Evolutionary conservation across 371 early-diverging fungal species (phyloP).

Genomic region (Capillidium heterosporum): DNA sequence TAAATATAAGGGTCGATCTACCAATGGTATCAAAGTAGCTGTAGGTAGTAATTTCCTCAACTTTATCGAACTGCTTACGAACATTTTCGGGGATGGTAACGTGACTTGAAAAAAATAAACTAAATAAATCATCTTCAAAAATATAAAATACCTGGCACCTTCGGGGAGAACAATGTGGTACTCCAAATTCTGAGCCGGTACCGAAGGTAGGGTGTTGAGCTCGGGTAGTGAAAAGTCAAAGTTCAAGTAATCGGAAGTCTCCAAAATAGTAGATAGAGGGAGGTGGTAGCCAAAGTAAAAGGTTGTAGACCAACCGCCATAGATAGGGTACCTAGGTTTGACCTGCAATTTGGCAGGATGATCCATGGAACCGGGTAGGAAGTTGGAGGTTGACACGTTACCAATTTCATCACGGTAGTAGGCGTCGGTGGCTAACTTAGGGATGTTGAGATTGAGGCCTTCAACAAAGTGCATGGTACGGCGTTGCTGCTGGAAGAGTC

Average conservation of each 20-base stretch:
- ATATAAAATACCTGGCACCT: slow-evolving; percentile 50
- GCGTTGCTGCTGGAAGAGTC: neutral
- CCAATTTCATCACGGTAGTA: slow-evolving; percentile 90
- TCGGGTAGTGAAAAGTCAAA: slow-evolving; percentile 51
- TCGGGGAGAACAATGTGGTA: slow-evolving; percentile 76
- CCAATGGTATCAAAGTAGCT: slow-evolving; percentile 63
- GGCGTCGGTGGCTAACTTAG: slow-evolving; percentile 43
- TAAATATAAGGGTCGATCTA: slow-evolving; percentile 33
- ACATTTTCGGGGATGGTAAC: slow-evolving; percentile 24
- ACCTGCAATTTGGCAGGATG: slow-evolving; percentile 35
- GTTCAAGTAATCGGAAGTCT: slow-evolving; percentile 13
- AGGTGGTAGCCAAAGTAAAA: slow-evolving; percentile 86
- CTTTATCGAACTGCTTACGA: slow-evolving; percentile 29
- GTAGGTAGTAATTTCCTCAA: slow-evolving; percentile 19
- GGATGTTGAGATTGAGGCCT: slow-evolving; percentile 20
- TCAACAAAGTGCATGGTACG: neutral
- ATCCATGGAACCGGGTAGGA: slow-evolving; percentile 21
- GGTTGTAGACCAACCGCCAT: slow-evolving; percentile 90
- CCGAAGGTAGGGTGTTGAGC: slow-evolving; percentile 36
- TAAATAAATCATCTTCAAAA: neutral
- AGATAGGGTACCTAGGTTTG: slow-evolving; percentile 76
- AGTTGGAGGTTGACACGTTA: slow-evolving; percentile 84
- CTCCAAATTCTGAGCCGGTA: slow-evolving; percentile 38
- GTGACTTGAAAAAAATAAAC: slow-evolving; percentile 11
- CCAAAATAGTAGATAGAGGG: slow-evolving; percentile 33